Conservation (phyloP, 2,329 filamentous ascomycete species). For the Pyricularia pennisetigena region DNA sequence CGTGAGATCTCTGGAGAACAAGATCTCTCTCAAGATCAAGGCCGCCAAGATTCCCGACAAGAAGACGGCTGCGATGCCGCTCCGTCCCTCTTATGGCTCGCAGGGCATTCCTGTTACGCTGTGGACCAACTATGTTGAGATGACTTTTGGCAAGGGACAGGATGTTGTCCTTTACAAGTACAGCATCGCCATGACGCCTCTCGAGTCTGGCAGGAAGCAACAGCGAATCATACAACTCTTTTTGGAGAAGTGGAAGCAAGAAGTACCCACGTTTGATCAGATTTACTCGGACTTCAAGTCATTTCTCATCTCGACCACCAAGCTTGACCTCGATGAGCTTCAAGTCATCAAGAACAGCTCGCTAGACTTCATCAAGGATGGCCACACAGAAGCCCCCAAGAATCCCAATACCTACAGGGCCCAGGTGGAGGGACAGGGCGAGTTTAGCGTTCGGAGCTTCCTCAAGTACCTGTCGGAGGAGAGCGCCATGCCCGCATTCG, state of each 20-base stretch:
- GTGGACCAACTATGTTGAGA: slow-evolving; percentile 17
- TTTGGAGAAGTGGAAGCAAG: slow-evolving; percentile 11
- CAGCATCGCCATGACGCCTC: slow-evolving; percentile 10
- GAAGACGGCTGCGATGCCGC: neutral
- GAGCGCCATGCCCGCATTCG: slow-evolving; percentile 10
- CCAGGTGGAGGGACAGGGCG: slow-evolving; percentile 14
- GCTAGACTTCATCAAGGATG: slow-evolving; percentile 18
- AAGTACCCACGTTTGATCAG: slow-evolving; percentile 9
- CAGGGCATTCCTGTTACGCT: slow-evolving; percentile 10
- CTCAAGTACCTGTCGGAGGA: slow-evolving; percentile 18
- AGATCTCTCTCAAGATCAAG: neutral
- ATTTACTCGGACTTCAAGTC: slow-evolving; percentile 24
- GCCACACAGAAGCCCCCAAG: slow-evolving; percentile 16
- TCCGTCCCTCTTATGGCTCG: slow-evolving; percentile 15
- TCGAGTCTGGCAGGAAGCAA: slow-evolving; percentile 11
- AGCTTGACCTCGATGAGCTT: slow-evolving; percentile 10
- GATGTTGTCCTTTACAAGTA: slow-evolving; percentile 13
- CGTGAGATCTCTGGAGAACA: neutral
- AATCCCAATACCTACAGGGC: slow-evolving; percentile 13
- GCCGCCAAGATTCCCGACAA: neutral
- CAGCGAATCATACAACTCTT: slow-evolving; percentile 14
- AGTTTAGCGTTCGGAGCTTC: slow-evolving; percentile 14
- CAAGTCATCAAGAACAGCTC: neutral
- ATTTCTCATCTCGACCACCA: slow-evolving; percentile 18
- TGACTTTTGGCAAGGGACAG: slow-evolving; percentile 7